Evolutionary conservation across 768 basidiomycete species (phyloP).

Genomic region (Psilocybe cyanescens): DNA sequence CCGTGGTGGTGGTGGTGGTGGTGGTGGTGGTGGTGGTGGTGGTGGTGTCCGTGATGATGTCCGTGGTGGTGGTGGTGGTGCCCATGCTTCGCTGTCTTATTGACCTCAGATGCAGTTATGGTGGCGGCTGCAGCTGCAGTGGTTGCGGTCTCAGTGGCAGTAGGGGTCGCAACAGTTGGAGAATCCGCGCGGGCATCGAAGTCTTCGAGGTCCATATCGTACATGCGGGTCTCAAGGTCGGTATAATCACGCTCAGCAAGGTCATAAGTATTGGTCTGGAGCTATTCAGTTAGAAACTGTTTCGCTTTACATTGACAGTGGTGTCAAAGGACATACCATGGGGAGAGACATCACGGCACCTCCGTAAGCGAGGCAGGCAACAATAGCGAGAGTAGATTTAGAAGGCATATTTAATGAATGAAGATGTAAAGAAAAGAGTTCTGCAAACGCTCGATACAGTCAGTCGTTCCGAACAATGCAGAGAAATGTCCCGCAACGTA

Average conservation of each 20-base stretch:
- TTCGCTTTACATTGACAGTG: neutral
- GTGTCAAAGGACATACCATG: conserved; percentile 4
- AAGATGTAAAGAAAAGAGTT: conserved; percentile 10
- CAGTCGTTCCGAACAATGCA: neutral
- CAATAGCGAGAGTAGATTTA: conserved; percentile 20
- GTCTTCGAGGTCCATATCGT: conserved; percentile 18
- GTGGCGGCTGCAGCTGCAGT: conserved; percentile 5
- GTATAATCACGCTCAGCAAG: conserved; percentile 19
- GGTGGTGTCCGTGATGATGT: neutral
- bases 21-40: conserved; percentile 7
- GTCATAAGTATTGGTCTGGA: conserved; percentile 12
- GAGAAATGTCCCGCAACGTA: neutral
- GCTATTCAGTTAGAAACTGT: neutral
- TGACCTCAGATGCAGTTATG: neutral
- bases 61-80: conserved; percentile 1
- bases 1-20: conserved; percentile 2
- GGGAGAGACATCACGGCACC: conserved; percentile 21
- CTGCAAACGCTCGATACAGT: conserved; percentile 1
- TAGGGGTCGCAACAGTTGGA: conserved; percentile 1
- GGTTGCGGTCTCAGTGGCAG: conserved; percentile 1
- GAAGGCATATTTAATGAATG: conserved; percentile 23
- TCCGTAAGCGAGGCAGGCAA: conserved; percentile 18
- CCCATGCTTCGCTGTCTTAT: conserved; percentile 1
- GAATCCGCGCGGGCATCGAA: conserved; percentile 18
- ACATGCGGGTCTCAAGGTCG: conserved; percentile 18